A percentile compares a stretch with the other conserved stretches of the same genome.
These are phyloP conservation scores for Ceratobasidium sp. DNA, from an alignment of 1,284 basidiomycete species.

Conservation along the genomic window DNA sequence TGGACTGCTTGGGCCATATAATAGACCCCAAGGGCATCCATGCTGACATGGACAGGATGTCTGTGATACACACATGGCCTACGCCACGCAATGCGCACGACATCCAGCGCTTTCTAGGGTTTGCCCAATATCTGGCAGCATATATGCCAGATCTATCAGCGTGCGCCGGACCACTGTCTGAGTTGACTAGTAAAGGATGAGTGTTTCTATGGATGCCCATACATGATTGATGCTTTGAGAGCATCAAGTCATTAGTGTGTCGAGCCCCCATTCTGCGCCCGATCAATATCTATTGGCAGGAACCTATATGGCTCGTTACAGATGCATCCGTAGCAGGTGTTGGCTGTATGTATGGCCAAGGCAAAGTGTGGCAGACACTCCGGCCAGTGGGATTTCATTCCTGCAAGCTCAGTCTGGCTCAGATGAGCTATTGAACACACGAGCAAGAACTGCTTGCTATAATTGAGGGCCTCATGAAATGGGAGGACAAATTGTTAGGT, in stretches of 20 bases:
- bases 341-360: slow-evolving; percentile 59
- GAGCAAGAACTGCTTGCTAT: slow-evolving; percentile 60
- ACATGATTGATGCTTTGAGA: slow-evolving; percentile 57
- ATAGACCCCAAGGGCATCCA: slow-evolving; percentile 55
- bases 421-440: slow-evolving; percentile 60
- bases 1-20: slow-evolving; percentile 56
- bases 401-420: slow-evolving; percentile 57
- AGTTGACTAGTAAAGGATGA: slow-evolving; percentile 50
- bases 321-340: slow-evolving; percentile 57
- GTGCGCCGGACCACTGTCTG: slow-evolving; percentile 50
- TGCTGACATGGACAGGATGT: slow-evolving; percentile 54
- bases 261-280: slow-evolving; percentile 52
- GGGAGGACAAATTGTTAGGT: slow-evolving; percentile 59
- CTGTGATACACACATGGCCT: slow-evolving; percentile 41
- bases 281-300: slow-evolving; percentile 46
- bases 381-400: slow-evolving; percentile 56
- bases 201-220: slow-evolving; percentile 55
- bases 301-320: slow-evolving; percentile 50
- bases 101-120: slow-evolving; percentile 60
- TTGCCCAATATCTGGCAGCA: slow-evolving; percentile 58
- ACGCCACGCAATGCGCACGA: slow-evolving; percentile 56
- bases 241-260: slow-evolving; percentile 55
- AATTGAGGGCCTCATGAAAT: slow-evolving; percentile 58
- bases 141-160: slow-evolving; percentile 54
- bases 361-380: background rate